Base-by-base conservation (phyloP, 768 basidiomycete species). In the Serendipita indica region DNA sequence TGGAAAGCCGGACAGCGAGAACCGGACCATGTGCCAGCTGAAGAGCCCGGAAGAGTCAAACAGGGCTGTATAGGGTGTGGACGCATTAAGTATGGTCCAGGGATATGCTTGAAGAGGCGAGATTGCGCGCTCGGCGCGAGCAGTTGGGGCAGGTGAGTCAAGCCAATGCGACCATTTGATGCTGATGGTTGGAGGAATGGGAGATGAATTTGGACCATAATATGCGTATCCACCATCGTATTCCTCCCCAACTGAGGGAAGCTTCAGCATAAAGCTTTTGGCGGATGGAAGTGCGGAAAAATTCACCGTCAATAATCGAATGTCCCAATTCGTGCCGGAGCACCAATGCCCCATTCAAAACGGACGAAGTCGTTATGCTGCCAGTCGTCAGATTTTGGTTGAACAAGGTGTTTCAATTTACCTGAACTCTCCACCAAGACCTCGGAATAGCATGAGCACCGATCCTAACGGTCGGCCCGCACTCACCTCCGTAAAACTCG, bases 151-250 rank as follows among this genome's bases (percentile, higher is more conserved):
- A 10, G 20, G 41, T 54, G 65, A 59, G 10, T 32, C 41, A 56
- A 88, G 72, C 87, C 87, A 89, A 61, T 86, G 82, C 0, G 72
- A 67, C 87, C 87, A 89, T 4, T 82, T 76, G 49, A 54, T 28
- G n/a, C 25, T 30, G 22, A n/a, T n/a, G 22, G 12, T 54, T 28
- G 84, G 65, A 32, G 73, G 68, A 27, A 71, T 58, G 33, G 39
- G 20, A 3, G 58, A 28, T 7, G 69, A 67, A 64, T 89, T 86
- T 33, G 75, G 73, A 14, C 86, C 86, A 63, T 76, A 85, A 67
- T 89, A 89, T 2, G 73, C 81, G 61, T 69, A 79, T 3, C 84
- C 86, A 12, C 86, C 86, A 62, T 89, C 87, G 65, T 89, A 88
- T 70, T 88, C 86, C 69, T 89, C 87, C 3, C 87, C 87, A 18